Percentiles rank a stretch among this genome's conserved stretches.
These are phyloP conservation scores for Rhizoclosmatium globosum DNA, from an alignment of 192 early-diverging fungal species.

Conservation along the genomic window DNA sequence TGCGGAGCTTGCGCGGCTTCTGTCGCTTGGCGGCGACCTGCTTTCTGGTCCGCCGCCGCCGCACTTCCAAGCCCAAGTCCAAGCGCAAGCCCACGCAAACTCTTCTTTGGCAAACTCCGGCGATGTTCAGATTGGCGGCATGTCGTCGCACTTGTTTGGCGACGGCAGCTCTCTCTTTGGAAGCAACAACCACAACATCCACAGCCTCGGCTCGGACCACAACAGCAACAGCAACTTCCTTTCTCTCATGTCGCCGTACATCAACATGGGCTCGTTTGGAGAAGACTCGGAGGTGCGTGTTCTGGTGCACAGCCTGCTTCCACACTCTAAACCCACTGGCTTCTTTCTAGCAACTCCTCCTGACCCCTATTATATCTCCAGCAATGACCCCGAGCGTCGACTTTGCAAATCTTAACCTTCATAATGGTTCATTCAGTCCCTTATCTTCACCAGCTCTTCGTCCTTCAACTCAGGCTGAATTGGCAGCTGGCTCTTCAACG, in stretches of 20 bases:
- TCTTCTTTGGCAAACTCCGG: too few species aligned
- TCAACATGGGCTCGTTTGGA: not conserved
- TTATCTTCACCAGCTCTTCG: conserved; percentile 70
- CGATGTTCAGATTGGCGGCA: too few species aligned
- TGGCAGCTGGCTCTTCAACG: conserved; percentile 41
- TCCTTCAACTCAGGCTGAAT: conserved; percentile 45
- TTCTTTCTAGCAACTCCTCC: conserved; percentile 41
- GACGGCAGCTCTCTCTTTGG: too few species aligned
- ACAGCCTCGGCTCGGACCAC: too few species aligned
- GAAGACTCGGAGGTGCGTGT: conserved; percentile 10
- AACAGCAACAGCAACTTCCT: not conserved
- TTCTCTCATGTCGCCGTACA: not conserved
- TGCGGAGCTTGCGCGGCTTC: too few species aligned
- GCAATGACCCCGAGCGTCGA: conserved; percentile 71
- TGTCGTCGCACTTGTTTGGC: too few species aligned
- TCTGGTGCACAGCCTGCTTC: not conserved
- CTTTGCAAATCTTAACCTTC: conserved; percentile 48
- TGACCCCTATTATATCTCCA: conserved; percentile 75
- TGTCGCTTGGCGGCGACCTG: too few species aligned
- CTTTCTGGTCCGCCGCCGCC: too few species aligned
- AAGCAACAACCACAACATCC: too few species aligned
- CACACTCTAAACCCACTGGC: not conserved
- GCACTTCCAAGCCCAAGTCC: too few species aligned
- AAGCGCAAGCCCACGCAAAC: too few species aligned
- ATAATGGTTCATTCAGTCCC: conserved; percentile 59